Evolutionary conservation across 2,329 filamentous ascomycete genomes (phyloP), one percentile per base, ranked within the genome.

Genomic region (Clonostachys solani): DNA sequence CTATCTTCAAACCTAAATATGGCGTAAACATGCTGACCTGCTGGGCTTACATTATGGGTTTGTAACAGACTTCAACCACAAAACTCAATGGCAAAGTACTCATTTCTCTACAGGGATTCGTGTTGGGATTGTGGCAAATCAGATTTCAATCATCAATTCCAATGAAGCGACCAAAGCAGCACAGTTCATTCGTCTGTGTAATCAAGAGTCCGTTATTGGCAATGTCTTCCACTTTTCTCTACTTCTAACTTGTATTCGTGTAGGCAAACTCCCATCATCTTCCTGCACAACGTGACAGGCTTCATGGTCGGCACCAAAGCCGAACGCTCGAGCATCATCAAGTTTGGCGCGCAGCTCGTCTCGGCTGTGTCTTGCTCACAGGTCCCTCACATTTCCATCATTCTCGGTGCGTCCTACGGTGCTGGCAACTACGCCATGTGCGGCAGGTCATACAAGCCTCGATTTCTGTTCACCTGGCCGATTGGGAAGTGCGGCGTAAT

Each of bases 381-480:
- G 4, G 69, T 73, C 0, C 69, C 70, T 2, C 68, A 72, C 50
- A 72, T 74, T 45, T 66, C 61, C 18, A 61, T 74, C 44, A 71
- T 74, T 36, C 45, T 69, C 12, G 71, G 71, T 1, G 64, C 71
- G 0, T 72, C 69, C 0, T 73, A 73, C 44, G 71, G 70, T 0
- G 70, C 70, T 4, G 70, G 70, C 1, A 73, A 73, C 50, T 73
- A 73, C 49, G 70, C 69, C 23, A 73, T 73, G 70, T 73, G 69
- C 47, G 70, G 70, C 2, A 48, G 69, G 17, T 46, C 66, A 2
- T 73, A 71, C 51, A 56, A 56, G 17, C 70, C 70, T 1, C 63
- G 69, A 0, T 73, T 73, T 45, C 48, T 73, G 5, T 72, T 73
- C 33, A 55, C 55, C 4, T 57, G 55, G 55, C 55, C 55, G 0